Base-by-base conservation (phyloP, 129 eudicot genomes). In the Tagetes erecta region DNA sequence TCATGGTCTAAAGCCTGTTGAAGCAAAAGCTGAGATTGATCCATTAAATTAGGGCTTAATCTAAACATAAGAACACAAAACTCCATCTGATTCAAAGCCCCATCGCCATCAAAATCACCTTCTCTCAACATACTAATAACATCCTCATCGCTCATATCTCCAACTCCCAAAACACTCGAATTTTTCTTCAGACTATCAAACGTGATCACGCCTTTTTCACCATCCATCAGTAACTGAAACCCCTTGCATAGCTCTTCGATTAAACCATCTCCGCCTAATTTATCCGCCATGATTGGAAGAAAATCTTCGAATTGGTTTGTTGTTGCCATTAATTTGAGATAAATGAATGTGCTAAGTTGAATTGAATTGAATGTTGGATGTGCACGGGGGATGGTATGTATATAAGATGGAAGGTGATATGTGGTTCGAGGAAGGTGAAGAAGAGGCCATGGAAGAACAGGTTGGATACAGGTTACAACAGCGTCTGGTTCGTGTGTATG, bases 61-160 rank as follows among this genome's bases (percentile, higher is more conserved):
- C 92, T 82, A 45, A 89, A 89, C 92, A 89, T 89, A 70, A 89
- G 72, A 30, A 89, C 96, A 50, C 96, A 89, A 80, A 89, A 86
- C 47, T 86, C 92, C 92, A 89, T 89, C 82, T 86, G 83, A 69
- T 77, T 82, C 37, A 89, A 81, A 3, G 86, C 87, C 6, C 86
- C 87, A 75, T 89, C 96, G 8, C 86, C 89, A 60, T 89, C 96
- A 49, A 69, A 77, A 71, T 89, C 96, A 8, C 91, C 96, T 74
- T 86, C 85, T 57, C 59, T 82, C 44, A 89, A 31, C 96, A 89
- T 89, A 31, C 84, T 59, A 13, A 52, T 5, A 3, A 89, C 72
- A 75, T 89, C 91, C 12, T 77, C 86, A 68, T 86, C 91, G 6
- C 74, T 76, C 47, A 83, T 46, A 8, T 80, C 91, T 51, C 84